phyloP scores from a whole-genome alignment of 2,329 filamentous ascomycete species.

The Epichloe baconii region DNA sequence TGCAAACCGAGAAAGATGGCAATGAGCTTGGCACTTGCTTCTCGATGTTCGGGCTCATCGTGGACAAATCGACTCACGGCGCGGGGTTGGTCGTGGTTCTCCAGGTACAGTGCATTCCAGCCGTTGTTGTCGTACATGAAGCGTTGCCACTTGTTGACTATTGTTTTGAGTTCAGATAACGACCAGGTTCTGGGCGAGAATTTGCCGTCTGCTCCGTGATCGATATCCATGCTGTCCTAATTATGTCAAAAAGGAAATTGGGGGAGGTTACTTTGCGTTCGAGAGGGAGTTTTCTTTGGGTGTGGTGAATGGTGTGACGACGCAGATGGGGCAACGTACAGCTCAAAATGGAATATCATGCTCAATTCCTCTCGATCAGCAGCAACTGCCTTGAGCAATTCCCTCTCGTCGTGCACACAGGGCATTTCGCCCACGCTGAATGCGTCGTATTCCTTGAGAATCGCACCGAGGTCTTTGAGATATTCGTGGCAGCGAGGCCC shows the following conservation, averaged over 20 bases:
- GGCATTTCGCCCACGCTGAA: conserved; percentile 41
- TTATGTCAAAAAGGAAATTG: background rate
- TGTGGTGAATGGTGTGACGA: too few species aligned
- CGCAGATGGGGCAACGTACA: conserved; percentile 24
- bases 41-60: conserved; percentile 35
- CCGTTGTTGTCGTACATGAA: conserved; percentile 46
- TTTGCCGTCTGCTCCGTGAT: conserved; percentile 31
- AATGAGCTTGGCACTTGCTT: conserved; percentile 44
- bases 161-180: conserved; percentile 37
- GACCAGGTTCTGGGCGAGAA: conserved; percentile 30
- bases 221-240: conserved; percentile 31
- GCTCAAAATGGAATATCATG: conserved; percentile 64
- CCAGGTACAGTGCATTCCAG: conserved; percentile 53
- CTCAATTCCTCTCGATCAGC: conserved; percentile 46
- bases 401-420: conserved; percentile 26
- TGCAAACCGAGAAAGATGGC: conserved; percentile 43
- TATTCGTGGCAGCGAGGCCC: conserved; percentile 36
- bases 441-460: conserved; percentile 33
- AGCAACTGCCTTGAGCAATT: conserved; percentile 36
- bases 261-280: background rate
- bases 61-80: conserved; percentile 42
- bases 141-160: conserved; percentile 44
- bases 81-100: conserved; percentile 54
- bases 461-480: conserved; percentile 29
- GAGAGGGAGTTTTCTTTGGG: background rate